Evolutionary conservation across 805 yeast genomes (phyloP).

Genomic region (Starmerella stigmatis): DNA sequence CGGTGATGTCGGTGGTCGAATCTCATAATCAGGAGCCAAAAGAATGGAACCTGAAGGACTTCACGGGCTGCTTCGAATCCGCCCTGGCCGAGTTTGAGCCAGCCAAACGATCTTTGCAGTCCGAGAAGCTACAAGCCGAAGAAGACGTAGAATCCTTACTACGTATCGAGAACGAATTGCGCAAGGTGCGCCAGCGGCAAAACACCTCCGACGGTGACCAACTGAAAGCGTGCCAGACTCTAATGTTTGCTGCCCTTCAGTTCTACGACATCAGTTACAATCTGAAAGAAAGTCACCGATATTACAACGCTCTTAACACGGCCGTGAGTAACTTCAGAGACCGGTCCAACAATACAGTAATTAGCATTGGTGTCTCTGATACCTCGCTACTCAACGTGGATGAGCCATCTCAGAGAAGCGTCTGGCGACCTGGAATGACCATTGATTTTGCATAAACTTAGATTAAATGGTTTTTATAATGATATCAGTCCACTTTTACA

Average conservation of each 20-base stretch:
- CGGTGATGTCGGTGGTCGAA: not conserved
- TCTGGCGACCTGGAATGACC: constrained; percentile 9
- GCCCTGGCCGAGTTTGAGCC: not conserved
- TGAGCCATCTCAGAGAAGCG: no score
- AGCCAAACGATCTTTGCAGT: not conserved
- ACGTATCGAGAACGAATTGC: not conserved
- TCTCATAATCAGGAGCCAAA: not conserved
- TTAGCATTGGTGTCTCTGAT: no score
- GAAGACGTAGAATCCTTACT: not conserved
- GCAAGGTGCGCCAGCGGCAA: not conserved
- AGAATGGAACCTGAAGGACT: constrained; percentile 1
- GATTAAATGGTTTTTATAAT: not conserved
- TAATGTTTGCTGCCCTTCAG: not conserved
- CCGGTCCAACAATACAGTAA: not conserved
- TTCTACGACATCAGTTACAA: constrained; percentile 2
- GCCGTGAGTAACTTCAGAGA: not conserved
- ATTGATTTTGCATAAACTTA: not conserved
- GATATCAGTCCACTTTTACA: not conserved
- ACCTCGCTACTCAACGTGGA: no score
- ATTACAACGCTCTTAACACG: not conserved
- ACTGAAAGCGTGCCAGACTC: not conserved
- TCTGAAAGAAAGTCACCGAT: not conserved
- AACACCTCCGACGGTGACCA: not conserved
- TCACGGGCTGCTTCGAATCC: not conserved
- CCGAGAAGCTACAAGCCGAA: not conserved